phyloP scores from a whole-genome alignment of 2,329 filamentous ascomycete genomes.

The Blumeria hordei region DNA sequence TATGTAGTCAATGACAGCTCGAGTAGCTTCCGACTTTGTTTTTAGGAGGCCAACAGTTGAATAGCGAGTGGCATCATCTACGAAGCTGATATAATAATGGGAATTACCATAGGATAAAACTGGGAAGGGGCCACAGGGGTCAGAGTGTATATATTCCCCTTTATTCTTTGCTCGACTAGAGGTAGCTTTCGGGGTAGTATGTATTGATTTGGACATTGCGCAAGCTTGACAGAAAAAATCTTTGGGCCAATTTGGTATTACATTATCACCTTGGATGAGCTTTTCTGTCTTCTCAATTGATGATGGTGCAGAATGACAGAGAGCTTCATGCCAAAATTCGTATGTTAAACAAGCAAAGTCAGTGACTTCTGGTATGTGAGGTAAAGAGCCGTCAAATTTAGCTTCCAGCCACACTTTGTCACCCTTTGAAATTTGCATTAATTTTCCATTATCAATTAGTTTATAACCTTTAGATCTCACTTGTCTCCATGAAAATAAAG shows the following conservation, averaged over 20 bases:
- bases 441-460: neutral
- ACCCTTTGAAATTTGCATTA: neutral
- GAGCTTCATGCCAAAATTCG: slow-evolving; percentile 1
- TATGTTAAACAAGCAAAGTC: neutral
- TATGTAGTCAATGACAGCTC: neutral
- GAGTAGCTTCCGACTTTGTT: neutral
- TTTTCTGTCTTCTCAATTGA: neutral
- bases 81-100: neutral
- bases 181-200: neutral
- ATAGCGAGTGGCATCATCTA: neutral
- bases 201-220: neutral
- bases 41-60: neutral
- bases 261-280: neutral
- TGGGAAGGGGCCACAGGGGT: neutral
- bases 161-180: neutral
- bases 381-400: neutral
- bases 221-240: neutral
- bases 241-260: neutral
- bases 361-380: neutral
- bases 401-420: neutral
- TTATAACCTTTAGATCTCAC: neutral
- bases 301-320: neutral
- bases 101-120: neutral
- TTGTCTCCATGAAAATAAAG: neutral
- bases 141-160: neutral